phyloP scores from a whole-genome alignment of 2,329 filamentous ascomycete species.

The Penicillium griseofulvum region DNA sequence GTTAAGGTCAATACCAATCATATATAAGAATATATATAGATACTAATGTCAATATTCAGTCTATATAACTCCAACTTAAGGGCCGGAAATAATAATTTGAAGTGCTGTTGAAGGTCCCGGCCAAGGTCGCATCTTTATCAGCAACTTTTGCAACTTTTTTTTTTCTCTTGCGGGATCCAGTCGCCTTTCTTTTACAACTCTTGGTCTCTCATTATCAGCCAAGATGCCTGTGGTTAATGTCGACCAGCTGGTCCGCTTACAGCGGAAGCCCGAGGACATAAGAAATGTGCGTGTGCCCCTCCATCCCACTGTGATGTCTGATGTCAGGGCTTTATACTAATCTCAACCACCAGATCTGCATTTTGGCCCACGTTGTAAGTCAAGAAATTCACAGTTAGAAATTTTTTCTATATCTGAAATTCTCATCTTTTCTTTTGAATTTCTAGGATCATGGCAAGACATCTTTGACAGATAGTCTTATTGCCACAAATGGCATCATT shows the following conservation, averaged over 20 bases:
- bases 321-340: constrained; percentile 31
- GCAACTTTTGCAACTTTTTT: constrained; percentile 25
- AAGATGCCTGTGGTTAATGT: constrained; percentile 88
- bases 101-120: constrained; percentile 2
- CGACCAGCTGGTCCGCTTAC: constrained; percentile 85
- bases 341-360: constrained; percentile 72
- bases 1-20: background rate
- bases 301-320: constrained; percentile 28
- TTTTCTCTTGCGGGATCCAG: constrained; percentile 16
- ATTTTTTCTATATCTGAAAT: background rate
- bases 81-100: background rate
- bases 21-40: background rate
- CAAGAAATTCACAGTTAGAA: background rate
- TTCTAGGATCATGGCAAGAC: constrained; percentile 91
- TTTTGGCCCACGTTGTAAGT: constrained; percentile 83
- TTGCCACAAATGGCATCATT: constrained; percentile 99
- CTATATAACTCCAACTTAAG: background rate
- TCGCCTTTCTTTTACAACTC: constrained; percentile 9
- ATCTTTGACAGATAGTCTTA: constrained; percentile 89
- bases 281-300: constrained; percentile 70
- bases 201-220: constrained; percentile 21
- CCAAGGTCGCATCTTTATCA: constrained; percentile 14
- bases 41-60: background rate
- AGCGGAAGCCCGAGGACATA: constrained; percentile 82
- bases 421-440: constrained; percentile 8